A percentile compares a stretch with the other conserved stretches of the same genome.
Conservation (phyloP, 2,329 filamentous ascomycete species). For the Taxawa tesnikishii region DNA sequence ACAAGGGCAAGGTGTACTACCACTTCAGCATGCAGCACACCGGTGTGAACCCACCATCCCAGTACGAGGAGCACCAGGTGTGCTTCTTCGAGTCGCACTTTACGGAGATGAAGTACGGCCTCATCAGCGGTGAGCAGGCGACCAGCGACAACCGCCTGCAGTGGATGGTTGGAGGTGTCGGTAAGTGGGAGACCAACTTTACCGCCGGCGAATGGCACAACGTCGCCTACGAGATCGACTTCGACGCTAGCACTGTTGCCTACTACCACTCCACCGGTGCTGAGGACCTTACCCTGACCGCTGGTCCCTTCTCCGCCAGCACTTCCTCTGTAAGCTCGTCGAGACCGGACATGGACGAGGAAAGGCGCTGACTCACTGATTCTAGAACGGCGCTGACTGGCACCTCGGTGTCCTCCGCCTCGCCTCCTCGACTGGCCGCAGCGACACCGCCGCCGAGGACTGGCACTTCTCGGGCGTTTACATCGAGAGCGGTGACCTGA, state of each 20-base stretch:
- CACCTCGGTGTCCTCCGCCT: constrained; percentile 59
- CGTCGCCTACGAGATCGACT: constrained; percentile 63
- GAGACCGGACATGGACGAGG: background rate
- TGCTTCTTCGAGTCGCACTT: constrained; percentile 58
- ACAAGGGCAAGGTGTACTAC: constrained; percentile 55
- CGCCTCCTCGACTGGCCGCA: constrained; percentile 39
- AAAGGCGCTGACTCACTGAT: background rate
- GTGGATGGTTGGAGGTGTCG: constrained; percentile 50
- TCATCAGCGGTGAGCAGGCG: constrained; percentile 37
- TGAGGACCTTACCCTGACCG: constrained; percentile 43
- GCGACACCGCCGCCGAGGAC: constrained; percentile 45
- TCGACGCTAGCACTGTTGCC: constrained; percentile 46
- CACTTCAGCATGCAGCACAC: constrained; percentile 57
- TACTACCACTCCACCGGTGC: constrained; percentile 59
- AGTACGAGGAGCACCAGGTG: constrained; percentile 55
- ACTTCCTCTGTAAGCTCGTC: constrained; percentile 44
- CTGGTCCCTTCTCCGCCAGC: constrained; percentile 46
- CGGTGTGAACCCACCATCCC: constrained; percentile 46
- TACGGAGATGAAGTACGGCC: constrained; percentile 61
- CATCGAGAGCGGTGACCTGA: constrained; percentile 45
- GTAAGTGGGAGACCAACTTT: constrained; percentile 52
- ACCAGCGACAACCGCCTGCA: constrained; percentile 43
- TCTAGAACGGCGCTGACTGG: constrained; percentile 57
- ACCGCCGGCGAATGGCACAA: constrained; percentile 60
- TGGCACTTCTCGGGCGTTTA: constrained; percentile 63